Conservation (phyloP, 495 filamentous ascomycete genomes). For the Chaetomium cochliodes region DNA sequence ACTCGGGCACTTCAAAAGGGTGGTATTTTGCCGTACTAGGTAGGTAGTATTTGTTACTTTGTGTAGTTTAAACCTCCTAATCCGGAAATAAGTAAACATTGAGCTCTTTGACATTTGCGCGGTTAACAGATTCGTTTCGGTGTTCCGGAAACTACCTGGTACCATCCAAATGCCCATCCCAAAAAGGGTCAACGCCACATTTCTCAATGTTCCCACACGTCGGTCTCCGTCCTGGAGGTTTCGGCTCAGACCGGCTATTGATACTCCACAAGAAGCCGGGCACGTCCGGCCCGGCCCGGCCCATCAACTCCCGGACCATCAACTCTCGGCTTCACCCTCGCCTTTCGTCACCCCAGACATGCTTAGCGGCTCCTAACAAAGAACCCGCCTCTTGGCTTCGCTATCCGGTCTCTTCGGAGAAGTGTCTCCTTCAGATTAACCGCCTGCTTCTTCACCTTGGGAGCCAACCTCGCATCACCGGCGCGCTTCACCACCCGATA, state of each 20-base stretch:
- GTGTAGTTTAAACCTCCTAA: neutral
- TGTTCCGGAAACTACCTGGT: neutral
- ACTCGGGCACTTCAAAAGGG: too few relatives aligned
- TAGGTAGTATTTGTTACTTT: neutral
- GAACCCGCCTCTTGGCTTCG: constrained; percentile 38
- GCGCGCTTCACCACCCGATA: constrained; percentile 41
- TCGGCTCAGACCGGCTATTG: constrained; percentile 18
- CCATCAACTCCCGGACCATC: constrained; percentile 1
- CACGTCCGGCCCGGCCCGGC: constrained; percentile 15
- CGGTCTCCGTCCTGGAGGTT: constrained; percentile 4
- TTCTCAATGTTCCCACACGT: neutral
- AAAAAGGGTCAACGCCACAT: neutral
- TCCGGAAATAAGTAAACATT: neutral
- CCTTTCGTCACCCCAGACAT: neutral
- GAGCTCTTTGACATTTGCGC: neutral
- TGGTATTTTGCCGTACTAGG: neutral
- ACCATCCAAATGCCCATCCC: neutral
- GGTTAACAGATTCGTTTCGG: neutral
- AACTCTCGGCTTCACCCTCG: neutral
- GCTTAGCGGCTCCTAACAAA: constrained; percentile 38
- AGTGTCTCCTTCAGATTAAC: constrained; percentile 38
- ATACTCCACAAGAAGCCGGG: constrained; percentile 17
- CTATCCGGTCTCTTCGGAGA: constrained; percentile 36
- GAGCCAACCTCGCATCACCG: constrained; percentile 40
- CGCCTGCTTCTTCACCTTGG: constrained; percentile 38